phyloP scores from a whole-genome alignment of 2,329 filamentous ascomycete species.

The Lecanicillium sp. region DNA sequence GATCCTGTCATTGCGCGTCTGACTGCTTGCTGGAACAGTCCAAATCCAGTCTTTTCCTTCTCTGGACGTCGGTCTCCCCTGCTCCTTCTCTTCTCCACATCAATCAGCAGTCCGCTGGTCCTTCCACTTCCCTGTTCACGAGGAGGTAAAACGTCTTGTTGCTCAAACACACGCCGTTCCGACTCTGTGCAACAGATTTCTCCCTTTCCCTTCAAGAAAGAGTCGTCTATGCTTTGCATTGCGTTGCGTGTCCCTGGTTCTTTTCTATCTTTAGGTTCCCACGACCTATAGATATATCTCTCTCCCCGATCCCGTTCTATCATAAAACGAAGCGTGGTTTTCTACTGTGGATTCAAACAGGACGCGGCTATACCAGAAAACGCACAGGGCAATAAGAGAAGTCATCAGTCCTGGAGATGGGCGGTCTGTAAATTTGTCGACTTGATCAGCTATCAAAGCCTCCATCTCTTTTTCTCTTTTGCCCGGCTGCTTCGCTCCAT shows the following conservation, averaged over 20 bases:
- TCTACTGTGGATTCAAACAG: neutral
- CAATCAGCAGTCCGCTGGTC: too few relatives aligned
- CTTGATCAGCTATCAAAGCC: neutral
- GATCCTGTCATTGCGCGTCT: neutral
- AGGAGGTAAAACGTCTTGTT: neutral
- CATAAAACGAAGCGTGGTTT: too few relatives aligned
- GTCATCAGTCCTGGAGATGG: neutral
- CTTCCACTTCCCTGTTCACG: neutral
- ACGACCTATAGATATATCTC: constrained; percentile 1
- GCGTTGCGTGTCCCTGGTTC: neutral
- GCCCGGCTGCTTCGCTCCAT: neutral
- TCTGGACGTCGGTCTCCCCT: neutral
- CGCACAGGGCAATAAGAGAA: neutral
- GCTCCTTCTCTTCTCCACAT: neutral
- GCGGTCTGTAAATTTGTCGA: neutral
- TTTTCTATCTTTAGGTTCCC: neutral
- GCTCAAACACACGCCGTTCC: neutral
- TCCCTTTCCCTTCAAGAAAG: too few relatives aligned
- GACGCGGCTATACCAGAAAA: neutral
- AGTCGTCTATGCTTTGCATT: neutral
- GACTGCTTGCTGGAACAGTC: neutral
- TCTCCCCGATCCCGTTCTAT: neutral
- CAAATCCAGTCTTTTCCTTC: neutral
- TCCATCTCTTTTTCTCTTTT: neutral
- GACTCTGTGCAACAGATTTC: constrained; percentile 1